Conservation (phyloP, 75 land plant genomes). For the Selaginella tamariscina region DNA sequence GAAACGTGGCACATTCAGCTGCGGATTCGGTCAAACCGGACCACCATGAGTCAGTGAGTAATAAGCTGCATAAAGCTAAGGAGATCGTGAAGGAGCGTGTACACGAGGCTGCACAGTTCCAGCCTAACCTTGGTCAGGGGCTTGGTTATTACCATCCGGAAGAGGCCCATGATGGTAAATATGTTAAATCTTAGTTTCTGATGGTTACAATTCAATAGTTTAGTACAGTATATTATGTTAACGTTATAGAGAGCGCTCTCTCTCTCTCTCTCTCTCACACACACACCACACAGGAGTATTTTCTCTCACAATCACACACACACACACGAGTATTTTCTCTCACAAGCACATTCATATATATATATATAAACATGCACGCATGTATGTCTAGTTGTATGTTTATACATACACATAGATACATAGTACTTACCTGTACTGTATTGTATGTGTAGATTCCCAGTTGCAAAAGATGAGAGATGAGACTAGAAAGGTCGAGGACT, state of each 20-base stretch:
- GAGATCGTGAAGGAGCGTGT: conserved; percentile 17
- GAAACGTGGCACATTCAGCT: background rate
- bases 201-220: too few relatives aligned
- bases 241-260: too few relatives aligned
- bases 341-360: conserved; percentile 10
- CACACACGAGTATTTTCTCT: conserved; percentile 3
- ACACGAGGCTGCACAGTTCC: conserved; percentile 15
- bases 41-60: background rate
- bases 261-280: too few relatives aligned
- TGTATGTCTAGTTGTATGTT: conserved; percentile 9
- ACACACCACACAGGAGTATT: conserved; percentile 7
- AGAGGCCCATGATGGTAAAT: too few relatives aligned
- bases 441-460: too few relatives aligned
- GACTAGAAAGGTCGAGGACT: background rate
- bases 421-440: too few relatives aligned
- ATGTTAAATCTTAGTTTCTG: too few relatives aligned
- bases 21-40: too few relatives aligned
- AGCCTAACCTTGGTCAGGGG: background rate
- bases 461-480: too few relatives aligned
- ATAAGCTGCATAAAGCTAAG: background rate
- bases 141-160: conserved; percentile 10
- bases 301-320: background rate
- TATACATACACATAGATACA: too few relatives aligned
- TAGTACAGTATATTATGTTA: conserved; percentile 9
- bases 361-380: conserved; percentile 8